These are phyloP conservation scores for Pyrenochaeta sp. DNA, from an alignment of 2,329 filamentous ascomycete species.

Conservation along the genomic window DNA sequence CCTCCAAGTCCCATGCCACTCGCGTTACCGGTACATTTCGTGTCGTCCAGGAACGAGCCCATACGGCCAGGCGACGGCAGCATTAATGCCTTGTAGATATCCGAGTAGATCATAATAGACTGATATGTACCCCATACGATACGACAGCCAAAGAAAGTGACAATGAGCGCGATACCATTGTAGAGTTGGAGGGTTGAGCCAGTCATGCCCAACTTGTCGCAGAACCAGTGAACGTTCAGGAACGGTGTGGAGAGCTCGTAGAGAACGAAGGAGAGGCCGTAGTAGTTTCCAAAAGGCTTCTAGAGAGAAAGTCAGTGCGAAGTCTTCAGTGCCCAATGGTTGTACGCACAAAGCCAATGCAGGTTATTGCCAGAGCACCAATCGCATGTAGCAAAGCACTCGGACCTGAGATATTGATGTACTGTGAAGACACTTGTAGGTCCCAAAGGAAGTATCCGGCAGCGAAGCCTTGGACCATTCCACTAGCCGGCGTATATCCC, in stretches of 20 bases:
- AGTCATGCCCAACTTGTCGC: conserved; percentile 82
- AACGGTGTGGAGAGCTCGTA: conserved; percentile 88
- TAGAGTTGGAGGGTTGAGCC: conserved; percentile 77
- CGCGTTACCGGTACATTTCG: conserved; percentile 59
- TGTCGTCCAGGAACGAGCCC: conserved; percentile 34
- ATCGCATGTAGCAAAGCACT: conserved; percentile 79
- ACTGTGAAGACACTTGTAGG: conserved; percentile 71
- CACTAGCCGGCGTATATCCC: conserved; percentile 78
- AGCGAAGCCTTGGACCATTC: conserved; percentile 78
- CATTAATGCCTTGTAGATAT: conserved; percentile 65
- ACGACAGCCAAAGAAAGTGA: conserved; percentile 78
- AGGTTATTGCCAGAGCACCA: conserved; percentile 76
- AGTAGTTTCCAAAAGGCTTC: conserved; percentile 86
- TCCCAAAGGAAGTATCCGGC: conserved; percentile 88
- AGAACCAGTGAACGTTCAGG: conserved; percentile 90
- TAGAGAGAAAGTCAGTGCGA: conserved; percentile 48
- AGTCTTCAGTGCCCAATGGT: not conserved
- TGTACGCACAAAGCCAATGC: conserved; percentile 76
- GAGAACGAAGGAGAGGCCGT: conserved; percentile 80
- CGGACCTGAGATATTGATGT: conserved; percentile 75
- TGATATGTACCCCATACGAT: conserved; percentile 80
- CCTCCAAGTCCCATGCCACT: conserved; percentile 28
- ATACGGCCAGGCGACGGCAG: conserved; percentile 22
- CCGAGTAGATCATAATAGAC: conserved; percentile 69
- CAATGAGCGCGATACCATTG: conserved; percentile 76